Conservation (phyloP, 257 asterid genomes). For the Solanum paucissectum region DNA sequence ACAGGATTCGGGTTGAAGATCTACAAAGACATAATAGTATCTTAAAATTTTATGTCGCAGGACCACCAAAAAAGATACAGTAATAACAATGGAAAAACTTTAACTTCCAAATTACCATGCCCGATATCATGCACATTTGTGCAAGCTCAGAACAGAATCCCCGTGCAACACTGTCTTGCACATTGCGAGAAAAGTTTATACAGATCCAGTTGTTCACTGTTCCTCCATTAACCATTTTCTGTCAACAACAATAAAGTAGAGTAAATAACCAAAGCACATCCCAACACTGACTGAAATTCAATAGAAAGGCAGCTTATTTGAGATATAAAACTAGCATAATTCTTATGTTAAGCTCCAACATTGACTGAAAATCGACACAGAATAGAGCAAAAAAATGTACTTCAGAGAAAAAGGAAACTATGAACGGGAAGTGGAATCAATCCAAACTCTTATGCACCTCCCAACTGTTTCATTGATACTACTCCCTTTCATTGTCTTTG, state of each 20-base stretch:
- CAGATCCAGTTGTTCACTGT: slow-evolving; percentile 78
- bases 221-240: slow-evolving; percentile 98
- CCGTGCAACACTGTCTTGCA: slow-evolving; percentile 60
- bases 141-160: slow-evolving; percentile 85
- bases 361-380: background rate
- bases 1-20: slow-evolving; percentile 69
- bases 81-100: background rate
- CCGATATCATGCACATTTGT: slow-evolving; percentile 85
- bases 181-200: slow-evolving; percentile 74
- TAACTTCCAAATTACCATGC: slow-evolving; percentile 57
- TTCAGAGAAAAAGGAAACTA: background rate
- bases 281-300: background rate
- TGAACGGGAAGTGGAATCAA: background rate
- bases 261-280: background rate
- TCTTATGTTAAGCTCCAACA: background rate
- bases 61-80: background rate
- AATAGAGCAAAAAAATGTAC: background rate
- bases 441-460: background rate
- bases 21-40: slow-evolving; percentile 21
- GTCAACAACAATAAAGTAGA: slow-evolving; percentile 13
- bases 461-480: background rate
- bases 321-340: background rate
- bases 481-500: background rate
- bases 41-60: background rate
- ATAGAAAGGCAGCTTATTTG: background rate